A percentile compares a stretch with the other conserved stretches of the same genome.
Evolutionary conservation across 2,329 filamentous ascomycete species (phyloP).

Genomic region (Pestalotiopsis sp.): DNA sequence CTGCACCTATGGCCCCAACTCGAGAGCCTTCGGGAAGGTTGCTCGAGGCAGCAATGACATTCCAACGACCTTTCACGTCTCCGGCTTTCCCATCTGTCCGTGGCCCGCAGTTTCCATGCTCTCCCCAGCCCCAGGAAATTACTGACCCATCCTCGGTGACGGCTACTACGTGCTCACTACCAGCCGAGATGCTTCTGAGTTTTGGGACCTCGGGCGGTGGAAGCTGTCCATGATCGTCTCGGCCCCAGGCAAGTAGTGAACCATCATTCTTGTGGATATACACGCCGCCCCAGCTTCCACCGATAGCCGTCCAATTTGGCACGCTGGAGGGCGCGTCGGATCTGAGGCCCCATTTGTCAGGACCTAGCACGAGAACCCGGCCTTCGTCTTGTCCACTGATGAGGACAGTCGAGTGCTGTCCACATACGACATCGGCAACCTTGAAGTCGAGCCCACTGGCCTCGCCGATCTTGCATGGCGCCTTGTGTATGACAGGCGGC

Average conservation of each 20-base stretch:
- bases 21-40: constrained; percentile 52
- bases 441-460: constrained; percentile 62
- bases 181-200: constrained; percentile 70
- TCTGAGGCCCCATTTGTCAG: constrained; percentile 71
- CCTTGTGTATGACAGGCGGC: constrained; percentile 11
- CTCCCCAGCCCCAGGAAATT: constrained; percentile 92
- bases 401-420: constrained; percentile 83
- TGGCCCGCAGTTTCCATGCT: constrained; percentile 93
- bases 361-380: constrained; percentile 68
- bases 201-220: constrained; percentile 63
- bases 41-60: constrained; percentile 62
- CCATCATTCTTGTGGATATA: constrained; percentile 69
- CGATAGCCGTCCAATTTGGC: constrained; percentile 66
- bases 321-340: constrained; percentile 57
- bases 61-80: constrained; percentile 71
- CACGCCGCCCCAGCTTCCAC: constrained; percentile 81
- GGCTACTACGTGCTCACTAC: constrained; percentile 88
- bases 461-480: constrained; percentile 37
- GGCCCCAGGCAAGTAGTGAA: constrained; percentile 73
- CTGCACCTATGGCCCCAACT: constrained; percentile 72
- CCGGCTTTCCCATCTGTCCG: constrained; percentile 55
- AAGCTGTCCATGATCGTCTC: constrained; percentile 83
- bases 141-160: constrained; percentile 68
- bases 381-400: constrained; percentile 59
- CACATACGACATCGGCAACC: constrained; percentile 72